Base-by-base conservation (phyloP, 2,329 filamentous ascomycete species). In the Pseudopithomyces maydicus region DNA sequence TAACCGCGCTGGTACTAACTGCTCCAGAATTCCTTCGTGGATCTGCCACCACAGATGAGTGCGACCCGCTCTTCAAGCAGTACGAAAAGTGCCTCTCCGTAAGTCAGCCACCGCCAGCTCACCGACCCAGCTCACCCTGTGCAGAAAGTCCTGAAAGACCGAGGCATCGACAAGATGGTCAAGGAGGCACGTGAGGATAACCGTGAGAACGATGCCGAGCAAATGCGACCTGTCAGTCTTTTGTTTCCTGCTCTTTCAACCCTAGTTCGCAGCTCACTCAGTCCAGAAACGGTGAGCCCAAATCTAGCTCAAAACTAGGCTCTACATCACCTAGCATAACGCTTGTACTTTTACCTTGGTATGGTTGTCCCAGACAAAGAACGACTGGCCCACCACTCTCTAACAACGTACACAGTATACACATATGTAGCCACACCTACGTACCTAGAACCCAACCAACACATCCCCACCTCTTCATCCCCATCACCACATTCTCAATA, bases 121-220 rank as follows among this genome's bases (percentile, higher is more conserved):
- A 29, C 5, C 38, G 33, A 41, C 19, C n/a, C 8, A 12, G 35
- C 65, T 62, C 23, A 68, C 47, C 17, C 42, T 4, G 49, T 57
- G 45, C 52, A 97, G 93, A 88, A 87, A 79, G 92, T 89, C 2
- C 82, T 99, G 48, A 96, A 95, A 77, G 88, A 92, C 55, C 86
- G 90, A 68, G 95, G 95, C 55, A 96, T 99, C 72, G 92, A 98
- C 76, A 91, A 90, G 68, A 90, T 98, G 82, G 81, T 99, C 11
- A 91, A 93, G 7, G 95, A 98, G 68, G 94, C 94, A 17, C 84
- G 93, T 58, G 92, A 95, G 65, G 91, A 93, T 71, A 93, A 91
- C 68, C 91, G 88, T 69, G 95, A 98, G 65, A 95, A 91, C 61
- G 94, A 98, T 73, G 80, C 86, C 11, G 81, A 89, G 63, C 85